These are phyloP conservation scores for Cicer chorassanicum DNA, from an alignment of 306 rosid genomes.

Conservation along the genomic window DNA sequence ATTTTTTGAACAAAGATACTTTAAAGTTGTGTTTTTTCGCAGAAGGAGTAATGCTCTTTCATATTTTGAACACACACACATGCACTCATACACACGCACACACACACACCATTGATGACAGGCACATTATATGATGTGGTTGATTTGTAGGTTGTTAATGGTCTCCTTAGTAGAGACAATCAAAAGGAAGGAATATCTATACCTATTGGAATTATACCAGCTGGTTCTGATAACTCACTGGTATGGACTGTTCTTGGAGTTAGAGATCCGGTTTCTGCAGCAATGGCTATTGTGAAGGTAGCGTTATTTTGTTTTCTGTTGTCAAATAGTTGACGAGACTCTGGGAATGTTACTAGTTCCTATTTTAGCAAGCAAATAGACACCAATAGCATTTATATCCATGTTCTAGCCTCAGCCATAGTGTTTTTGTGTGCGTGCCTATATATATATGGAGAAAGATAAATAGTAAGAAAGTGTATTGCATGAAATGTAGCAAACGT, in stretches of 20 bases:
- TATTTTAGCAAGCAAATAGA: conserved; percentile 14
- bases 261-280: conserved; percentile 95
- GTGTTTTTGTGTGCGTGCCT: background rate
- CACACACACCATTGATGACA: background rate
- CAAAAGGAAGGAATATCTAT: conserved; percentile 98
- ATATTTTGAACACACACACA: conserved; percentile 16
- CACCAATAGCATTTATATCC: conserved; percentile 26
- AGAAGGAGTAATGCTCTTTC: conserved; percentile 29
- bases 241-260: conserved; percentile 99
- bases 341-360: conserved; percentile 2
- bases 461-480: background rate
- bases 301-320: conserved; percentile 19
- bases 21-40: background rate
- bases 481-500: background rate
- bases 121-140: conserved; percentile 35
- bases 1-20: conserved; percentile 8
- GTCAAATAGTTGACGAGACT: conserved; percentile 33
- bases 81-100: background rate
- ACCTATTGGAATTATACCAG: conserved; percentile 98
- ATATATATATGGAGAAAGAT: background rate
- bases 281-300: conserved; percentile 99
- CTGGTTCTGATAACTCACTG: conserved; percentile 97
- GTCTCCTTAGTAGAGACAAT: conserved; percentile 93
- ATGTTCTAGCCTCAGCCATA: conserved; percentile 39
- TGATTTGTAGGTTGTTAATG: conserved; percentile 86